Percentiles rank a stretch among this genome's conserved stretches.
Evolutionary conservation across 257 asterid genomes (phyloP).

Genomic region (Primulina huaijiensis): DNA sequence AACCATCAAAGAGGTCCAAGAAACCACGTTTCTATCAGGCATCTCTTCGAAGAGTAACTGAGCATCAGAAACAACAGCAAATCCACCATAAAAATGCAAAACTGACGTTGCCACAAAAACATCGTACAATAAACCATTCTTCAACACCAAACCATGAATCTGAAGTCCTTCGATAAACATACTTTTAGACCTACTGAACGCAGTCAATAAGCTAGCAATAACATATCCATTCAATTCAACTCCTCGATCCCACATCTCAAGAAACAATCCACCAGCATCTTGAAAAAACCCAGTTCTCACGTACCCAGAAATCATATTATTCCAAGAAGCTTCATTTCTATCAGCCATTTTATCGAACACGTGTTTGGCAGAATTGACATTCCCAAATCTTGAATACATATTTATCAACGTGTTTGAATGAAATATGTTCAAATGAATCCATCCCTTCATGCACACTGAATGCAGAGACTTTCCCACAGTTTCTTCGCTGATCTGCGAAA

Average conservation of each 20-base stretch:
- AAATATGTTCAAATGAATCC: slow-evolving; percentile 43
- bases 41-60: slow-evolving; percentile 54
- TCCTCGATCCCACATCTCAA: slow-evolving; percentile 57
- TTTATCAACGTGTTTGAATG: slow-evolving; percentile 61
- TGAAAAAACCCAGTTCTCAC: slow-evolving; percentile 43
- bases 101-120: slow-evolving; percentile 72
- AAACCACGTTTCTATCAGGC: slow-evolving; percentile 79
- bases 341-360: slow-evolving; percentile 79
- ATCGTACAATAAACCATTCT: slow-evolving; percentile 31
- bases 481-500: slow-evolving; percentile 54
- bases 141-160: too few relatives aligned
- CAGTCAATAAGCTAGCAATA: too few relatives aligned
- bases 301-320: slow-evolving; percentile 74
- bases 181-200: too few relatives aligned
- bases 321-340: slow-evolving; percentile 75
- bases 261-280: slow-evolving; percentile 52
- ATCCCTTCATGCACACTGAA: slow-evolving; percentile 49
- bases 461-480: slow-evolving; percentile 54
- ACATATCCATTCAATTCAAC: slow-evolving; percentile 19
- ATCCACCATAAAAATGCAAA: slow-evolving; percentile 78
- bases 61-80: slow-evolving; percentile 50
- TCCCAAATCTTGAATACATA: slow-evolving; percentile 56
- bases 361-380: slow-evolving; percentile 36
- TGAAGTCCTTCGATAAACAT: too few relatives aligned
- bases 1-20: slow-evolving; percentile 95